Evolutionary conservation across 257 asterid species (phyloP).

Genomic region (Przewalskia tangutica): DNA sequence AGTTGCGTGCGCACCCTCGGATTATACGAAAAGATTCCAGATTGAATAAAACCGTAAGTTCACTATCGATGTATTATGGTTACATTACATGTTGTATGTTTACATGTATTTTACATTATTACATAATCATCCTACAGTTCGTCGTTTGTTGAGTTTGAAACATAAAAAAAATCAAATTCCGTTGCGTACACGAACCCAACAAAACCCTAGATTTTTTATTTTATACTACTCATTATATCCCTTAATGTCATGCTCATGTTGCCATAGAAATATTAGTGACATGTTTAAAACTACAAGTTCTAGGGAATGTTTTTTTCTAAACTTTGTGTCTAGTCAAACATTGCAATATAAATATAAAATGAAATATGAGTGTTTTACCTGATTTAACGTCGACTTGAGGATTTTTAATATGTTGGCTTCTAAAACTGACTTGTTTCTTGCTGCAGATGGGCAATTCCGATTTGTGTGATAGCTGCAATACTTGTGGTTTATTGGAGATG

Average conservation of each 20-base stretch:
- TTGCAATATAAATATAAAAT: background rate
- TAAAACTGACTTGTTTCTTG: background rate
- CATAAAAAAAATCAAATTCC: too few species aligned
- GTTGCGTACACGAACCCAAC: too few species aligned
- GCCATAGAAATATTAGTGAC: too few species aligned
- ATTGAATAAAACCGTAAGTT: too few species aligned
- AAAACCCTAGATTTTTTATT: too few species aligned
- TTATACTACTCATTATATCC: background rate
- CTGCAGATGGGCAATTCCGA: slow-evolving; percentile 91
- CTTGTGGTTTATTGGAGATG: slow-evolving; percentile 72
- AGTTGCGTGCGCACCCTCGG: too few species aligned
- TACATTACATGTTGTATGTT: too few species aligned
- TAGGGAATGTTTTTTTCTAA: background rate
- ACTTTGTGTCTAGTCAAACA: background rate
- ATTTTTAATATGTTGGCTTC: background rate
- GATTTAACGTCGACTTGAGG: background rate
- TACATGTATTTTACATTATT: too few species aligned
- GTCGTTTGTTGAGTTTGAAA: too few species aligned
- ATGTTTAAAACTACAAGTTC: background rate
- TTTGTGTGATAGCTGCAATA: slow-evolving; percentile 34
- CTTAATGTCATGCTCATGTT: background rate
- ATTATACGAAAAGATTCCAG: too few species aligned
- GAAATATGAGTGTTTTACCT: background rate
- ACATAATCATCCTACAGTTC: too few species aligned
- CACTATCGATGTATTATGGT: too few species aligned